Percentiles rank a stretch among this genome's conserved stretches.
Conservation (phyloP, 306 rosid species). For the Medicago arabica region DNA sequence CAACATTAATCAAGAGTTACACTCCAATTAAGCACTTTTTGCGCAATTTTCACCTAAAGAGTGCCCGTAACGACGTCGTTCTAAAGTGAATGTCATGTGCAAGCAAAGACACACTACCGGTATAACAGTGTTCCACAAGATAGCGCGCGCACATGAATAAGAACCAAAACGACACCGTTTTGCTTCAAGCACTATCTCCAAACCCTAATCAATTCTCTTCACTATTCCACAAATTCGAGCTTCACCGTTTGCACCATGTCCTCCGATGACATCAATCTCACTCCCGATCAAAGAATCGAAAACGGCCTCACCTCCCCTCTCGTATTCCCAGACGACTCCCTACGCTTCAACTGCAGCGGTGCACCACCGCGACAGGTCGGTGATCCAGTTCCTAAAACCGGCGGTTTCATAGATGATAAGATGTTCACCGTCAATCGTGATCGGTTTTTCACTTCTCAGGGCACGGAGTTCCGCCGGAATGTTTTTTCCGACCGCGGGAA, state of each 20-base stretch:
- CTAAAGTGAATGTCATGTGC: conserved; percentile 19
- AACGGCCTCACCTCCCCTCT: conserved; percentile 67
- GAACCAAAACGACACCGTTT: conserved; percentile 37
- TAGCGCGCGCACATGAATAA: background rate
- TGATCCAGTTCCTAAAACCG: conserved; percentile 67
- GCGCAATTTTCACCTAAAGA: too few relatives aligned
- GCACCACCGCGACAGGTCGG: conserved; percentile 63
- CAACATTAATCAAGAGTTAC: too few relatives aligned
- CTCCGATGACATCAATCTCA: conserved; percentile 66
- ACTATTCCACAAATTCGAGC: conserved; percentile 24
- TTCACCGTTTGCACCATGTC: conserved; percentile 53
- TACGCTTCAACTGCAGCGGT: conserved; percentile 68
- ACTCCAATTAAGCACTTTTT: too few relatives aligned
- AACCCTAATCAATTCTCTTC: conserved; percentile 44
- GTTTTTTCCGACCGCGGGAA: conserved; percentile 57
- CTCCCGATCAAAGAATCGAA: conserved; percentile 59
- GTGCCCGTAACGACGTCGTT: background rate
- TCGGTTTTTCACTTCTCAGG: conserved; percentile 61
- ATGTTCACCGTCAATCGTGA: conserved; percentile 60
- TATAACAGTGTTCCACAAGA: background rate
- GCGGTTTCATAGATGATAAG: conserved; percentile 76
- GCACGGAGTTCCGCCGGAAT: conserved; percentile 66
- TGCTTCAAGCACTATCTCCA: background rate
- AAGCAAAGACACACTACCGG: background rate
- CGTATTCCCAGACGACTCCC: conserved; percentile 65